Percentiles rank a stretch among this genome's conserved stretches.
Evolutionary conservation across 768 basidiomycete genomes (phyloP).

Genomic region (Pisolithus albus): DNA sequence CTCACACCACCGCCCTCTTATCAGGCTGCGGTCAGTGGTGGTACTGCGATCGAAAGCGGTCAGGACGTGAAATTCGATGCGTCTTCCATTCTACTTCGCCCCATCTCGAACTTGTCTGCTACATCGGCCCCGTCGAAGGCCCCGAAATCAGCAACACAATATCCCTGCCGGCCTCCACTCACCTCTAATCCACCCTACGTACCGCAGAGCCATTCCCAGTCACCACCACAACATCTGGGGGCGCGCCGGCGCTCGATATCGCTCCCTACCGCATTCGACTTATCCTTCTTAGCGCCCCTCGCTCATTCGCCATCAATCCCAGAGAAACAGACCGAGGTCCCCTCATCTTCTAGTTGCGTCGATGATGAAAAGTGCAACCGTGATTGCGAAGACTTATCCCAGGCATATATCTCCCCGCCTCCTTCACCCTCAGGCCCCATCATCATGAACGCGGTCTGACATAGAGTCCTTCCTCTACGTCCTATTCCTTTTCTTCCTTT

Average conservation of each 20-base stretch:
- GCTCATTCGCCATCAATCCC: constrained; percentile 7
- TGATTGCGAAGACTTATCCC: constrained; percentile 24
- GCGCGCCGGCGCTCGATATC: constrained; percentile 22
- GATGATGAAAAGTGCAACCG: not conserved
- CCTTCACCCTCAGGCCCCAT: constrained; percentile 23
- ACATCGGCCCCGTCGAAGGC: constrained; percentile 6
- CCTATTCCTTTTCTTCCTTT: constrained; percentile 10
- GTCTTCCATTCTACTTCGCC: constrained; percentile 25
- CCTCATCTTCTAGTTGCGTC: not conserved
- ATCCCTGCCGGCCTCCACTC: constrained; percentile 8
- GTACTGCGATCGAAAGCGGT: not conserved
- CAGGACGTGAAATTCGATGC: constrained; percentile 11
- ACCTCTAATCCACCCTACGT: constrained; percentile 7
- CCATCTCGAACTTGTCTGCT: constrained; percentile 13
- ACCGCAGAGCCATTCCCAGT: constrained; percentile 3
- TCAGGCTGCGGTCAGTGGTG: constrained; percentile 8
- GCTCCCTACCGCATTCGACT: constrained; percentile 11
- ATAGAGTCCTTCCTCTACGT: constrained; percentile 15
- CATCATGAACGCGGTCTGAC: constrained; percentile 11
- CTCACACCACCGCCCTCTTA: constrained; percentile 22
- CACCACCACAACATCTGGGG: not conserved
- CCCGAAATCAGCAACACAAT: not conserved
- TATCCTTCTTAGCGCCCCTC: constrained; percentile 7
- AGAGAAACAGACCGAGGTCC: constrained; percentile 6
- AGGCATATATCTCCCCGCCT: constrained; percentile 20